A percentile compares a stretch with the other conserved stretches of the same genome.
phyloP scores from a whole-genome alignment of 2,329 filamentous ascomycete genomes.

The Apiospora aurea region DNA sequence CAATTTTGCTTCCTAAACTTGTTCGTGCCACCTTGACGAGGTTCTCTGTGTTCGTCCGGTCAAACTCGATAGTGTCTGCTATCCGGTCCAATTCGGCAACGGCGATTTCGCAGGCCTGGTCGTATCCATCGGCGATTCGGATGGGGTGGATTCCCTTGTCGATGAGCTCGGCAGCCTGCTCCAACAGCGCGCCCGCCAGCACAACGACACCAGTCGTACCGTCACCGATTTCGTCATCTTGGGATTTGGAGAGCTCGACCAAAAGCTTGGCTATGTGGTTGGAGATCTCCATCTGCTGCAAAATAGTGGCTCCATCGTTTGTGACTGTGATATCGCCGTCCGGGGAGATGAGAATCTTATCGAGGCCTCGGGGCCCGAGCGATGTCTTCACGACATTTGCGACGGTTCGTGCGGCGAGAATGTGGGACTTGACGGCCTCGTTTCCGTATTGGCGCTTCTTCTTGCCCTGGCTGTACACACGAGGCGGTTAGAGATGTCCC shows the following conservation, averaged over 20 bases:
- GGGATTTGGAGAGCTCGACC: conserved; percentile 96
- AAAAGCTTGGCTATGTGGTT: conserved; percentile 98
- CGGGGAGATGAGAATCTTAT: conserved; percentile 98
- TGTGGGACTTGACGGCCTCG: conserved; percentile 98
- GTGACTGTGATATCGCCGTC: conserved; percentile 99
- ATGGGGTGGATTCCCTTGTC: conserved; percentile 99
- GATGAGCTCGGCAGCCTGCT: conserved; percentile 96
- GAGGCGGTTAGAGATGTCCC: not conserved
- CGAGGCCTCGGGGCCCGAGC: conserved; percentile 90
- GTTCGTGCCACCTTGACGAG: conserved; percentile 95
- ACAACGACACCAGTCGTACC: conserved; percentile 98
- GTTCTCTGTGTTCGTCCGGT: conserved; percentile 80
- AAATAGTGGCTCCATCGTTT: conserved; percentile 97
- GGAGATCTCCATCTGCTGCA: conserved; percentile 98
- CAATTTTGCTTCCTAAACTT: conserved; percentile 97
- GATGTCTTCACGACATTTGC: conserved; percentile 98
- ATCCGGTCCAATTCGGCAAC: conserved; percentile 92
- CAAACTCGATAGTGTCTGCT: conserved; percentile 89
- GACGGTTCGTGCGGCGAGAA: conserved; percentile 93
- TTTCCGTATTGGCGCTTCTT: conserved; percentile 97
- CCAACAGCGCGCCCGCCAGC: conserved; percentile 89
- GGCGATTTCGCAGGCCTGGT: conserved; percentile 96
- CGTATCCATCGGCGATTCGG: conserved; percentile 96
- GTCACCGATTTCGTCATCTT: conserved; percentile 98
- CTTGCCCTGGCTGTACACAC: conserved; percentile 78